These are phyloP conservation scores for Arthrobotrys iridis DNA, from an alignment of 2,329 filamentous ascomycete species.

Conservation along the genomic window DNA sequence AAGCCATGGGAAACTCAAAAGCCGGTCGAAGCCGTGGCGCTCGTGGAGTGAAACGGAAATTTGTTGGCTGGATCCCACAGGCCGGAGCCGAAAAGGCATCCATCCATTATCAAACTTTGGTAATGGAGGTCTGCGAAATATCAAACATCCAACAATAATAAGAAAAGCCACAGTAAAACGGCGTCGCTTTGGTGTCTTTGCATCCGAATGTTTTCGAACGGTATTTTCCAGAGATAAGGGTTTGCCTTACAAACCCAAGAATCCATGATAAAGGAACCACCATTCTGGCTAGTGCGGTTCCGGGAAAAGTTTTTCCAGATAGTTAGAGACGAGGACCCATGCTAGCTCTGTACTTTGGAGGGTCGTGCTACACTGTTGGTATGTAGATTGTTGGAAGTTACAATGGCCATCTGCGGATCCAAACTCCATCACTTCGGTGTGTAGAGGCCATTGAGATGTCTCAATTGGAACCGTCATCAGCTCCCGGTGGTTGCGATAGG, in stretches of 20 bases:
- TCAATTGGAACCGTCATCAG: slow-evolving; percentile 5
- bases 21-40: slow-evolving; percentile 7
- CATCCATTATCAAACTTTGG: slow-evolving; percentile 3
- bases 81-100: slow-evolving; percentile 5
- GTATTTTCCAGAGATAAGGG: slow-evolving; percentile 22
- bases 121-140: background rate
- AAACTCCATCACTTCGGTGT: background rate
- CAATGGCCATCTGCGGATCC: background rate
- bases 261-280: background rate
- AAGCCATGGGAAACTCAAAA: slow-evolving; percentile 7
- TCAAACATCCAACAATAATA: background rate
- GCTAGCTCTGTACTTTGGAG: background rate
- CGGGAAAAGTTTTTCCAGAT: background rate
- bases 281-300: slow-evolving; percentile 1
- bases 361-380: slow-evolving; percentile 9
- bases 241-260: background rate
- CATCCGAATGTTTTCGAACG: background rate
- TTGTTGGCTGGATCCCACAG: slow-evolving; percentile 11
- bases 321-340: background rate
- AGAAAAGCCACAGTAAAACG: slow-evolving; percentile 21
- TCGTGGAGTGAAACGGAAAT: slow-evolving; percentile 14
- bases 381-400: slow-evolving; percentile 10
- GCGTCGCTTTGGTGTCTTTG: slow-evolving; percentile 1
- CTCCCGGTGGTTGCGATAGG: background rate
- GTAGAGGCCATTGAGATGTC: background rate